These are phyloP conservation scores for Candida albicans DNA, from an alignment of 1,139 yeast genomes.

Conservation along the genomic window DNA sequence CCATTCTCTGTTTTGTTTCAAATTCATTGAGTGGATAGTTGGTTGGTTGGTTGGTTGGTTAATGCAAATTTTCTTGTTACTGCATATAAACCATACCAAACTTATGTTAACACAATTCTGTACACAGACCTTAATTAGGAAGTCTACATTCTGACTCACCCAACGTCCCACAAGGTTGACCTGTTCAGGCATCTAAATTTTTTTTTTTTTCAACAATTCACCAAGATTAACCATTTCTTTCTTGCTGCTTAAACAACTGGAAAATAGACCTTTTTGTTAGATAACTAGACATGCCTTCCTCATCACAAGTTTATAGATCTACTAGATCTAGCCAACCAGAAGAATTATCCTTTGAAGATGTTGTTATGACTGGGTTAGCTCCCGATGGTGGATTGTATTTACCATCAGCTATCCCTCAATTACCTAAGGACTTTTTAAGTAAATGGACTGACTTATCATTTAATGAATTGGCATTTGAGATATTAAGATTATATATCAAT, in stretches of 20 bases:
- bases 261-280: no score
- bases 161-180: no score
- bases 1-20: no score
- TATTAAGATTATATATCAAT: conserved; percentile 76
- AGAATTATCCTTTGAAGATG: conserved; percentile 80
- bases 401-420: conserved; percentile 77
- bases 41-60: no score
- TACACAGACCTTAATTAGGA: conserved; percentile 2
- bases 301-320: conserved; percentile 72
- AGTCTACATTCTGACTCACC: conserved; percentile 9
- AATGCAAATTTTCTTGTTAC: no score
- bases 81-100: no score
- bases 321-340: conserved; percentile 68
- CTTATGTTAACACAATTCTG: not conserved
- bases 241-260: not conserved
- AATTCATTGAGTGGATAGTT: no score
- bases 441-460: conserved; percentile 77
- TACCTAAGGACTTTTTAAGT: conserved; percentile 57
- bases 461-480: conserved; percentile 82
- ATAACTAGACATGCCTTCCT: not conserved
- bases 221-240: not conserved
- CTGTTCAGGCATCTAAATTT: not conserved
- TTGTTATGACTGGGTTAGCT: conserved; percentile 91
- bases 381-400: conserved; percentile 94
- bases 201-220: not conserved